Evolutionary conservation across 345 rosid species (phyloP).

Genomic region (Brassica nigra): DNA sequence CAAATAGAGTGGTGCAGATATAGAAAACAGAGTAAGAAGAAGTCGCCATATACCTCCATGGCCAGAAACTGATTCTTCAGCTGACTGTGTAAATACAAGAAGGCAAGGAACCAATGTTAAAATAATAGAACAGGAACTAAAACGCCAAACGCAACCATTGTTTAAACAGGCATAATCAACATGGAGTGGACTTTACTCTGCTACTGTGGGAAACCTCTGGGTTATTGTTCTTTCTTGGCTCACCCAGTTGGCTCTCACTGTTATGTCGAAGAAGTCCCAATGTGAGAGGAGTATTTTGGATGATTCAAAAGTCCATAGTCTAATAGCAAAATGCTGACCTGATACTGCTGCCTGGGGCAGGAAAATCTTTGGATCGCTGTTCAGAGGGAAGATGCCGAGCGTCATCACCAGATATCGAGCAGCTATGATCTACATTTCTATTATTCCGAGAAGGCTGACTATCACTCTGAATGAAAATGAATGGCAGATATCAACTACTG

Average conservation of each 20-base stretch:
- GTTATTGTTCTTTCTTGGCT: constrained; percentile 27
- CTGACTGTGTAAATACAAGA: constrained; percentile 26
- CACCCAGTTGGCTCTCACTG: constrained; percentile 30
- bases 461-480: constrained; percentile 56
- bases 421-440: constrained; percentile 43
- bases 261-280: constrained; percentile 14
- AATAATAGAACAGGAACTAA: constrained; percentile 13
- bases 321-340: constrained; percentile 46
- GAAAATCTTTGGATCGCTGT: constrained; percentile 42
- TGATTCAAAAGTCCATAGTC: neutral
- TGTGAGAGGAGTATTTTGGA: constrained; percentile 9
- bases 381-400: constrained; percentile 50
- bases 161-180: constrained; percentile 11
- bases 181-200: constrained; percentile 35
- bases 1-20: neutral
- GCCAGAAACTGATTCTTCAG: constrained; percentile 37
- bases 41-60: constrained; percentile 37
- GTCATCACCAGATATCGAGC: constrained; percentile 45
- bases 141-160: constrained; percentile 16
- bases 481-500: constrained; percentile 1
- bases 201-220: constrained; percentile 28
- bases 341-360: constrained; percentile 48
- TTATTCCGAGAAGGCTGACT: constrained; percentile 46
- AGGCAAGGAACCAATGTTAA: constrained; percentile 24
- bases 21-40: neutral